Evolutionary conservation across 208 protist genomes (phyloP), one percentile per base, ranked within the genome.

Genomic region (Leishmania amazonensis): DNA sequence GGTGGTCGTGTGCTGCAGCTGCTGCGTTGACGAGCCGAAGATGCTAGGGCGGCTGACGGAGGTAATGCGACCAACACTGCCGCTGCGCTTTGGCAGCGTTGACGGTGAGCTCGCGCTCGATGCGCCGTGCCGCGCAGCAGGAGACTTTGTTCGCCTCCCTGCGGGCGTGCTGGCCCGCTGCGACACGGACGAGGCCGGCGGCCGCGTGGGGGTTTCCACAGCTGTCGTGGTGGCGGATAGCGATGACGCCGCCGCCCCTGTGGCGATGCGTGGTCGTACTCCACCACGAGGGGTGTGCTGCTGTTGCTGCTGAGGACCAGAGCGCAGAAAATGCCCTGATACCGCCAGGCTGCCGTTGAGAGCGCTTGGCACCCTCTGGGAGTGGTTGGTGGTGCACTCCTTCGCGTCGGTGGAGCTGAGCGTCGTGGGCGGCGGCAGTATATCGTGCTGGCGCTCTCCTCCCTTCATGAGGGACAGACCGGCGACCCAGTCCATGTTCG

Each of bases 401-500:
- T 76, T 54, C 13, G 73, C 53, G 15, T 76, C 73, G 21, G 73
- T 13, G 31, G 51, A 31, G 54, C 28, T 70, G 58, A 70, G 53
- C 15, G 42, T 42, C 19, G 28, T 35, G 53, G 54, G 68, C 57
- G 38, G 54, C 58, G 38, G 0, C 58, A 54, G 75, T 15, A 54
- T 21, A 19, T 76, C 35, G 58, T 17, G 40, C 28, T 40, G 72
- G 19, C 68, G 68, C 75, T 75, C 64, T 13, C 42, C 77, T 38
- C 21, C 24, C 19, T 71, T 31, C 7, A 8, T 15, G 28, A 17
- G 38, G 38, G 84, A 60, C 45, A 91, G 78, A 1, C 83, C 83
- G 9, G 60, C 68, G 45, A 95, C 85, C 94, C 92, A 96, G 19
- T 91, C 82, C 49, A 81, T 76, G 58, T 91, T 85, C n/a, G 94